phyloP scores from a whole-genome alignment of 805 yeast species.

The Groenewaldozyma tartarivorans region DNA sequence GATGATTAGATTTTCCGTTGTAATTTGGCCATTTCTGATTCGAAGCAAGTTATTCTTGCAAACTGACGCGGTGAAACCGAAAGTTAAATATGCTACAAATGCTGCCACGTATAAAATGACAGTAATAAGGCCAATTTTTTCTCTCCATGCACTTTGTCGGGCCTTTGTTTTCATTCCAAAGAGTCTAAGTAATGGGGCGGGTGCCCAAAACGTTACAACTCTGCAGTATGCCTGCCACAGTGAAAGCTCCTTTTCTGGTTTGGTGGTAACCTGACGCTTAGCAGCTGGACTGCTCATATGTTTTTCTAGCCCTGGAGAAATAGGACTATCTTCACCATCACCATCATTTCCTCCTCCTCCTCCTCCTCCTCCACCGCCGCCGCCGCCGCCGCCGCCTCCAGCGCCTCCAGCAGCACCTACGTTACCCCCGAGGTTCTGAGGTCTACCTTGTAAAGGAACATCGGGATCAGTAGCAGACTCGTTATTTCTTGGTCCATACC shows the following conservation, averaged over 20 bases:
- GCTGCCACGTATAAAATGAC: slow-evolving; percentile 12
- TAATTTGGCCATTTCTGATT: slow-evolving; percentile 51
- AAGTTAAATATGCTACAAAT: slow-evolving; percentile 34
- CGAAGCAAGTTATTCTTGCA: slow-evolving; percentile 45
- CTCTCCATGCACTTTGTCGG: slow-evolving; percentile 95
- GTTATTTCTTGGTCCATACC: slow-evolving; percentile 7
- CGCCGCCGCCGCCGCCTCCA: neutral
- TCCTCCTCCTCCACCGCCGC: slow-evolving; percentile 3
- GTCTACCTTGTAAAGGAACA: neutral
- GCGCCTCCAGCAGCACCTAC: slow-evolving; percentile 2
- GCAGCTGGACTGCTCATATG: too few relatives aligned
- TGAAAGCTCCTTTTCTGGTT: slow-evolving; percentile 21
- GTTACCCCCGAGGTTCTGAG: neutral
- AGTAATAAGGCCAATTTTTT: slow-evolving; percentile 38
- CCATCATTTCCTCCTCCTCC: slow-evolving; percentile 1
- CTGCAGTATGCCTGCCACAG: slow-evolving; percentile 81
- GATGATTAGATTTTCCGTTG: slow-evolving; percentile 54
- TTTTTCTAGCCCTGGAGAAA: neutral
- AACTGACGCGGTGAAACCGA: slow-evolving; percentile 74
- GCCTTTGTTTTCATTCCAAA: slow-evolving; percentile 73
- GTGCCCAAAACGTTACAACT: slow-evolving; percentile 84
- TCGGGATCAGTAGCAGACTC: slow-evolving; percentile 3
- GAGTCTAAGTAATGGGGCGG: slow-evolving; percentile 56
- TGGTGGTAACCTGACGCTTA: neutral
- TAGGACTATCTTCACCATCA: slow-evolving; percentile 1